phyloP scores from a whole-genome alignment of 805 yeast species.

The Suhomyces canberraensis region DNA sequence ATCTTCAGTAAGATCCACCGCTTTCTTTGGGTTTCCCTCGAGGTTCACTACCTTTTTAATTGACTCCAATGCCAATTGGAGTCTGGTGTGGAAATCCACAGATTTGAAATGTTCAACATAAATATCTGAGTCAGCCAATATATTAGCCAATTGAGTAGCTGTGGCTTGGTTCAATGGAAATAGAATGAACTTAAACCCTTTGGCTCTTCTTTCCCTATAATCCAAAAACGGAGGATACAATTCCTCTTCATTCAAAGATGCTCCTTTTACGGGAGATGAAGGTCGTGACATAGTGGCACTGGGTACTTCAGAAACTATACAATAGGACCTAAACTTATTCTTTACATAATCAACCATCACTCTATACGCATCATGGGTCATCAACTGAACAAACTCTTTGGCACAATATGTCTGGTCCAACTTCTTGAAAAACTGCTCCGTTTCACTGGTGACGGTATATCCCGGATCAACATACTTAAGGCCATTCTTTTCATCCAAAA shows the following conservation, averaged over 20 bases:
- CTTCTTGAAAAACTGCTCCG: slow-evolving; percentile 21
- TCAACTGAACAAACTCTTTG: slow-evolving; percentile 35
- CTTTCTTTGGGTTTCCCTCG: background rate
- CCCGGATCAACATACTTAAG: slow-evolving; percentile 16
- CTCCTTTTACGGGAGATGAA: slow-evolving; percentile 17
- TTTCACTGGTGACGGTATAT: background rate
- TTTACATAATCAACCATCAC: slow-evolving; percentile 64
- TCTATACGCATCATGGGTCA: slow-evolving; percentile 59
- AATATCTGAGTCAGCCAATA: slow-evolving; percentile 46
- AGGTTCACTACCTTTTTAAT: slow-evolving; percentile 11
- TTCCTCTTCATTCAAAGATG: slow-evolving; percentile 1
- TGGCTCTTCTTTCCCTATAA: slow-evolving; percentile 19
- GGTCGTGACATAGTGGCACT: slow-evolving; percentile 19
- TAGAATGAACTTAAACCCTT: slow-evolving; percentile 18
- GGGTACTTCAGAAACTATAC: slow-evolving; percentile 54
- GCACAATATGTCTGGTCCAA: slow-evolving; percentile 57
- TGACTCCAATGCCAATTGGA: slow-evolving; percentile 36
- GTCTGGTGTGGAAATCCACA: slow-evolving; percentile 32
- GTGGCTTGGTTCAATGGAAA: slow-evolving; percentile 19
- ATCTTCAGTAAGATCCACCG: slow-evolving; percentile 22
- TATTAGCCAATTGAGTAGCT: slow-evolving; percentile 16
- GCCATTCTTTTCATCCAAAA: slow-evolving; percentile 24
- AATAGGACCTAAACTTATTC: slow-evolving; percentile 61
- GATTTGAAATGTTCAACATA: slow-evolving; percentile 53
- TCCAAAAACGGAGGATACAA: slow-evolving; percentile 21